Conservation (phyloP, 805 yeast genomes). For the Priceomyces melissophilus region DNA sequence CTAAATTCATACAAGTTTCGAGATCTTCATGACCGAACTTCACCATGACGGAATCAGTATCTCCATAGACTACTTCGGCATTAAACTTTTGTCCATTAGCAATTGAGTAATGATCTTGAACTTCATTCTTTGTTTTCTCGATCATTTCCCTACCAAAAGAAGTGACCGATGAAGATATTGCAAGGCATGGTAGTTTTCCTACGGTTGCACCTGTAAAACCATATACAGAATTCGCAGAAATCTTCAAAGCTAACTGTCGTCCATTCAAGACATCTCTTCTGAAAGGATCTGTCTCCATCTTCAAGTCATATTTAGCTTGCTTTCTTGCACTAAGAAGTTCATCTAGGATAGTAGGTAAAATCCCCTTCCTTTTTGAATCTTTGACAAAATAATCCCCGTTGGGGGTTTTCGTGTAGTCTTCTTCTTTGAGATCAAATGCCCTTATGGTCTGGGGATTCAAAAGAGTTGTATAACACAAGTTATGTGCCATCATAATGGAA, state of each 20-base stretch:
- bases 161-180: constrained; percentile 93
- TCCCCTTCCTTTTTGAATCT: constrained; percentile 66
- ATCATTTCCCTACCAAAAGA: constrained; percentile 97
- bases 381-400: constrained; percentile 90
- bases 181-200: constrained; percentile 94
- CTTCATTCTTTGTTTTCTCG: constrained; percentile 83
- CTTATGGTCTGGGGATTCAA: constrained; percentile 66
- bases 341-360: constrained; percentile 85
- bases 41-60: constrained; percentile 99
- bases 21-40: constrained; percentile 85
- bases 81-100: constrained; percentile 81
- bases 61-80: constrained; percentile 94
- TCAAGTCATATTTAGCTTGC: constrained; percentile 84
- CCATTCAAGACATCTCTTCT: constrained; percentile 92
- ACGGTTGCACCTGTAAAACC: constrained; percentile 99
- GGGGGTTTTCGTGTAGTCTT: constrained; percentile 84
- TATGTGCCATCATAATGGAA: constrained; percentile 98
- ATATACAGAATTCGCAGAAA: constrained; percentile 96
- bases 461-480: constrained; percentile 90
- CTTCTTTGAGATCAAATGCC: constrained; percentile 57
- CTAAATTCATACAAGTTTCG: constrained; percentile 82
- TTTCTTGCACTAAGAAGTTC: constrained; percentile 91
- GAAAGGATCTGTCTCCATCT: constrained; percentile 92
- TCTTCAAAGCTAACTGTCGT: constrained; percentile 92
- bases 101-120: constrained; percentile 74